Conservation (phyloP, 2,329 filamentous ascomycete genomes). For the Penicillium sp. region DNA sequence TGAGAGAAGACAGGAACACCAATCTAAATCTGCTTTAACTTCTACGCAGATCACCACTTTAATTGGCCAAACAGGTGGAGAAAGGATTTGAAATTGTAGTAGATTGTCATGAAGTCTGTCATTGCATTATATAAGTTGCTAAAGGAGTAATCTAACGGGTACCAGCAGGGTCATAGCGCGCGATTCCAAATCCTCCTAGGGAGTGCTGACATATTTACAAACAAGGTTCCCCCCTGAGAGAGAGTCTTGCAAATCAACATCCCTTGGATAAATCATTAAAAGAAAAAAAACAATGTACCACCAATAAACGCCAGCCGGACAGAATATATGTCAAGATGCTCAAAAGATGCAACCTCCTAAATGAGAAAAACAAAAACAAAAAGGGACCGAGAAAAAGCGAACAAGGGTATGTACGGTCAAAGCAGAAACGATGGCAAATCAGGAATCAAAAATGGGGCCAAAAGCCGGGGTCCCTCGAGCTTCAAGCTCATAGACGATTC, state of each 20-base stretch:
- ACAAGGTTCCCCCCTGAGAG: not conserved
- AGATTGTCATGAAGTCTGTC: not conserved
- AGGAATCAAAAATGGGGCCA: slow-evolving; percentile 73
- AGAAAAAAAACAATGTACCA: not conserved
- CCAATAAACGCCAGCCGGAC: not conserved
- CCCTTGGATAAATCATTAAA: not conserved
- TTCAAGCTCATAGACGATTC: slow-evolving; percentile 68
- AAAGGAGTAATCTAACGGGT: not conserved
- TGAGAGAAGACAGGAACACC: not conserved
- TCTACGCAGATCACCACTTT: not conserved
- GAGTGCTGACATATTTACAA: slow-evolving; percentile 3
- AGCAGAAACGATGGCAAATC: slow-evolving; percentile 11
- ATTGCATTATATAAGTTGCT: not conserved
- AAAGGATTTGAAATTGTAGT: slow-evolving; percentile 4
- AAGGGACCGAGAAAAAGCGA: not conserved
- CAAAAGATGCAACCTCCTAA: not conserved
- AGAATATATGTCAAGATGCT: not conserved
- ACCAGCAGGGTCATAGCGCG: slow-evolving; percentile 3
- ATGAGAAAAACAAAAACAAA: not conserved
- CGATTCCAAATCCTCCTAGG: slow-evolving; percentile 1
- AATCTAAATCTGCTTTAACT: not conserved
- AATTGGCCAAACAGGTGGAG: slow-evolving; percentile 3
- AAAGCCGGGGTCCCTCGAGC: slow-evolving; percentile 64
- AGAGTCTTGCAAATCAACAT: not conserved
- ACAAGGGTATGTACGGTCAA: not conserved